Percentiles rank a stretch among this genome's conserved stretches.
These are phyloP conservation scores for Setaria italica DNA, from an alignment of 202 grass and related monocot species.

Conservation along the genomic window DNA sequence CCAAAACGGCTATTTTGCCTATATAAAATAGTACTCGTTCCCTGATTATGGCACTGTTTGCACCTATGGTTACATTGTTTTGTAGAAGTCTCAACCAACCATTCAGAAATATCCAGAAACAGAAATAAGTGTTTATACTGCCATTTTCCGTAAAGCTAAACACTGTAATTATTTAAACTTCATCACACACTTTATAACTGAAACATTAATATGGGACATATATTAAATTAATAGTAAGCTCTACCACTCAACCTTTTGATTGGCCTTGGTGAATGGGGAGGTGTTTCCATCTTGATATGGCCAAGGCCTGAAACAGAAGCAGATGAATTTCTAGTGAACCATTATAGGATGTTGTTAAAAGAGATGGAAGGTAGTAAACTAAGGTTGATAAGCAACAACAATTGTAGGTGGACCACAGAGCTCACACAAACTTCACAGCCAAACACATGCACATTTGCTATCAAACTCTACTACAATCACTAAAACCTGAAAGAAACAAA, in stretches of 20 bases:
- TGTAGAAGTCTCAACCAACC: conserved; percentile 27
- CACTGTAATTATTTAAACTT: conserved; percentile 24
- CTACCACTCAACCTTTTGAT: conserved; percentile 53
- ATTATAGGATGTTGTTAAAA: conserved; percentile 23
- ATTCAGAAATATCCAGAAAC: conserved; percentile 21
- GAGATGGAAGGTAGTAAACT: conserved; percentile 2
- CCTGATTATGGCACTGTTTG: conserved; percentile 2
- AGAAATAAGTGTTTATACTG: background rate
- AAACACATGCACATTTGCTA: conserved; percentile 41
- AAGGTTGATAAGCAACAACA: conserved; percentile 37
- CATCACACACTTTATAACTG: conserved; percentile 10
- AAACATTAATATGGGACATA: conserved; percentile 14
- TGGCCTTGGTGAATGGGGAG: conserved; percentile 61
- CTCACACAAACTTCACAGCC: conserved; percentile 22
- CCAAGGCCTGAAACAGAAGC: conserved; percentile 68
- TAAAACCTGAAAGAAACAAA: conserved; percentile 24
- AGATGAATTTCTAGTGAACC: conserved; percentile 26
- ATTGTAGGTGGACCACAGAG: conserved; percentile 20
- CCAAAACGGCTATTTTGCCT: too few species aligned
- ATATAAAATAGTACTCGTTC: background rate
- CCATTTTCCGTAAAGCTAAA: conserved; percentile 30
- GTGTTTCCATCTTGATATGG: conserved; percentile 77
- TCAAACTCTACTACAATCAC: conserved; percentile 10
- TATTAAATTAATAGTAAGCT: conserved; percentile 6
- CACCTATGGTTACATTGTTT: conserved; percentile 11